phyloP scores from a whole-genome alignment of 108 stramenopile species.

The Phaeodactylum tricornutum region DNA sequence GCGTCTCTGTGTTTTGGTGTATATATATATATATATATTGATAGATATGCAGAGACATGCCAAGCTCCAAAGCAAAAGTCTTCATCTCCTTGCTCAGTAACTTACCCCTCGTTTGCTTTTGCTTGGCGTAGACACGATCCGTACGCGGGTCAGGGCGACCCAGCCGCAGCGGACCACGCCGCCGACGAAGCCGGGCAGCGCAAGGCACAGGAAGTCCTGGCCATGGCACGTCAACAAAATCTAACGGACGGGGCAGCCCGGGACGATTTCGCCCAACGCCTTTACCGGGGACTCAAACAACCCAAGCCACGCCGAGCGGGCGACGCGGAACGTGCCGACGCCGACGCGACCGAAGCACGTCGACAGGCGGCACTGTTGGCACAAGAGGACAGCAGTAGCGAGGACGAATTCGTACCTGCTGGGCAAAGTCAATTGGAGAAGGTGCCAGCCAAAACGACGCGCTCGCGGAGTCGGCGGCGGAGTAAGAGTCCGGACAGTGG shows the following conservation, averaged over 20 bases:
- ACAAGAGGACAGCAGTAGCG: conserved; percentile 57
- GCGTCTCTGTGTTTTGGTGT: not conserved
- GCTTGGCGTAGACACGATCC: too few species aligned
- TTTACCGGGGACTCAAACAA: conserved; percentile 67
- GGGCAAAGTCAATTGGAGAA: too few species aligned
- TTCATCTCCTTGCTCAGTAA: too few species aligned
- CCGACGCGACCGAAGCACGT: conserved; percentile 4
- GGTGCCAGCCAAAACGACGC: conserved; percentile 15
- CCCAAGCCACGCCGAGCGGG: conserved; percentile 53
- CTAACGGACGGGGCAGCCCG: conserved; percentile 48
- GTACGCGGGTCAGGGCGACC: conserved; percentile 25
- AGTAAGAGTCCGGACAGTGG: conserved; percentile 22
- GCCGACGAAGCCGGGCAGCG: conserved; percentile 24
- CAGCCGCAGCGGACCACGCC: conserved; percentile 12
- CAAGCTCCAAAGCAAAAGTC: too few species aligned
- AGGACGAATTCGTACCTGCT: conserved; percentile 83
- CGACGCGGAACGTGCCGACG: conserved; percentile 4
- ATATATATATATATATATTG: not conserved
- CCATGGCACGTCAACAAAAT: conserved; percentile 71
- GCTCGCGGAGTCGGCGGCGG: conserved; percentile 24
- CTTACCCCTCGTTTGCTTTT: too few species aligned
- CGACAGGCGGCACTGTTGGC: conserved; percentile 22
- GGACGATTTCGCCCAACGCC: conserved; percentile 66
- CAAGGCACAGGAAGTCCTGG: conserved; percentile 59
- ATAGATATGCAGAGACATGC: too few species aligned